Conservation (phyloP, 2,329 filamentous ascomycete species). For the Epichloe scottii region DNA sequence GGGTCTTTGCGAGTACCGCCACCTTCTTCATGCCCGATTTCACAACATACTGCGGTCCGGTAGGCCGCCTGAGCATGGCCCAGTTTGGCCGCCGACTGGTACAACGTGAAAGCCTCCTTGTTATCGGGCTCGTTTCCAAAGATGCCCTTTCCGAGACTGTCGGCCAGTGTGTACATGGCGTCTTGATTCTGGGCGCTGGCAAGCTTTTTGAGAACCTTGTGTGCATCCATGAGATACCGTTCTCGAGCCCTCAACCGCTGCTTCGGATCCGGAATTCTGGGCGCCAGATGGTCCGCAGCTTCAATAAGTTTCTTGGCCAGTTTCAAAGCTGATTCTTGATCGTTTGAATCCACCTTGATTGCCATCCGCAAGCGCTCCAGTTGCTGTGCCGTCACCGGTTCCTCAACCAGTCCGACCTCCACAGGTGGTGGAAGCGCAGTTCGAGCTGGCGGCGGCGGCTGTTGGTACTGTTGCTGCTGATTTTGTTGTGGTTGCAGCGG, state of each 20-base stretch:
- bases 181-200: constrained; percentile 60
- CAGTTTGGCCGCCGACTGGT: constrained; percentile 84
- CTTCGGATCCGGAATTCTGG: constrained; percentile 52
- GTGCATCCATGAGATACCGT: constrained; percentile 70
- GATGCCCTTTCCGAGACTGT: constrained; percentile 71
- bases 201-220: constrained; percentile 87
- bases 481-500: constrained; percentile 20
- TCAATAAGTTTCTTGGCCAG: constrained; percentile 79
- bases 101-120: constrained; percentile 86
- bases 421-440: background rate
- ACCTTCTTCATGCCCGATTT: constrained; percentile 88
- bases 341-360: constrained; percentile 58
- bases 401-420: constrained; percentile 7
- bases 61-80: constrained; percentile 83
- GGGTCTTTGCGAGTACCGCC: constrained; percentile 87
- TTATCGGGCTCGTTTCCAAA: constrained; percentile 71
- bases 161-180: constrained; percentile 88
- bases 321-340: constrained; percentile 57
- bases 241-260: constrained; percentile 66
- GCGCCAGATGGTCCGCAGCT: constrained; percentile 64
- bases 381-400: constrained; percentile 61
- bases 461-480: constrained; percentile 15
- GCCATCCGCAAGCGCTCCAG: constrained; percentile 60
- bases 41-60: constrained; percentile 90
- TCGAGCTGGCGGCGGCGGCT: constrained; percentile 1